phyloP scores from a whole-genome alignment of 495 filamentous ascomycete species.

The Pyronema omphalodes region DNA sequence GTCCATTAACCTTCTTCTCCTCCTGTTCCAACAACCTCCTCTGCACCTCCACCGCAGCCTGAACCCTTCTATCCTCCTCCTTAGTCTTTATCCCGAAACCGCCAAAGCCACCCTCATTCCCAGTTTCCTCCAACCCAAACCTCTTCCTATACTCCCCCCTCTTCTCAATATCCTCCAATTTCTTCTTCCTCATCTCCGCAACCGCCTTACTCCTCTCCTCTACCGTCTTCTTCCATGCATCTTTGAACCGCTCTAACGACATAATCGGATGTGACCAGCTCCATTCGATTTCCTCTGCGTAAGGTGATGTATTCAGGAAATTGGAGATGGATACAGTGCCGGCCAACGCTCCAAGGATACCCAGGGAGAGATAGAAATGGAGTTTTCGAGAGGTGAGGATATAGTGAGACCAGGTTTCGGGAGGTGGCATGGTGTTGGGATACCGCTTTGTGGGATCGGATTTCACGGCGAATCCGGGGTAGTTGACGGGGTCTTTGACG shows the following conservation, averaged over 20 bases:
- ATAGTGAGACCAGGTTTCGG: constrained; percentile 15
- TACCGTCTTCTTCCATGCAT: constrained; percentile 19
- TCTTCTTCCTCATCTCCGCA: not conserved
- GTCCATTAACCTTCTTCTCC: constrained; percentile 8
- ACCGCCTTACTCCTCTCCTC: constrained; percentile 18
- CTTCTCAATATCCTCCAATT: constrained; percentile 13
- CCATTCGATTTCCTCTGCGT: constrained; percentile 7
- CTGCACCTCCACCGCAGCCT: not conserved
- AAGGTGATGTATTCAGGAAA: constrained; percentile 13
- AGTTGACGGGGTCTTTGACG: constrained; percentile 17
- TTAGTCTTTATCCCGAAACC: not conserved
- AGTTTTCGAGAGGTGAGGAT: constrained; percentile 21
- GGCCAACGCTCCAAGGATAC: constrained; percentile 11
- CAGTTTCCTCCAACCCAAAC: constrained; percentile 18
- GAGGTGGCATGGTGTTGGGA: constrained; percentile 20
- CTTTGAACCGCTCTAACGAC: not conserved
- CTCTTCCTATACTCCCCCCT: constrained; percentile 16
- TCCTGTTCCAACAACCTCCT: not conserved
- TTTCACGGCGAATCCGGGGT: constrained; percentile 9
- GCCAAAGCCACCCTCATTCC: not conserved
- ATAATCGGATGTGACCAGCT: constrained; percentile 9
- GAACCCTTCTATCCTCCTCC: not conserved
- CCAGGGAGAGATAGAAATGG: constrained; percentile 23
- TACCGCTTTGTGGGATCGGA: constrained; percentile 14
- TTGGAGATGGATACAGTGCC: constrained; percentile 11